Percentiles rank a stretch among this genome's conserved stretches.
Conservation (phyloP, 176 grass and related monocot genomes). For the Eragrostis curvula region DNA sequence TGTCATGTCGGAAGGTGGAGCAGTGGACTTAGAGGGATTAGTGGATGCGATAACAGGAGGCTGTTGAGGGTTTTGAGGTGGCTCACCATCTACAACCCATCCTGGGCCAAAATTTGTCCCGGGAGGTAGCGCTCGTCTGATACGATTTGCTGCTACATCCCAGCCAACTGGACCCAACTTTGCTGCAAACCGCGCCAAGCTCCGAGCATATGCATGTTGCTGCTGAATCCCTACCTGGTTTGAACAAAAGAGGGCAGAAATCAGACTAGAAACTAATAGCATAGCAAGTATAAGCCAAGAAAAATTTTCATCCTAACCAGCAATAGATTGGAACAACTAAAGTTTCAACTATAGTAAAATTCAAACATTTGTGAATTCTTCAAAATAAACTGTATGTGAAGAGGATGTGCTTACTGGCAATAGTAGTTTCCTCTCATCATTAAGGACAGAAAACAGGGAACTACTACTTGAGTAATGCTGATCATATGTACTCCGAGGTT, state of each 20-base stretch:
- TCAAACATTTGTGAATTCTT: conserved; percentile 32
- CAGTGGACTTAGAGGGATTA: conserved; percentile 39
- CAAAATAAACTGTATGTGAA: not conserved
- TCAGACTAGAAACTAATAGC: conserved; percentile 19
- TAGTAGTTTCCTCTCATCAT: conserved; percentile 63
- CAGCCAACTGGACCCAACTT: conserved; percentile 61
- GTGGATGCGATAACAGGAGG: not conserved
- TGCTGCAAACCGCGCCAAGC: conserved; percentile 63
- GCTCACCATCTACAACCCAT: conserved; percentile 69
- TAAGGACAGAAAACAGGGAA: conserved; percentile 52
- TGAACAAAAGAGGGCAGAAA: not conserved
- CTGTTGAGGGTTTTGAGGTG: conserved; percentile 49
- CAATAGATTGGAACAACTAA: conserved; percentile 16
- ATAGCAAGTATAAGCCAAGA: not conserved
- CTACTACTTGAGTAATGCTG: conserved; percentile 40
- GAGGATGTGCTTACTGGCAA: conserved; percentile 61
- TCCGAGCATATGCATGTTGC: conserved; percentile 66
- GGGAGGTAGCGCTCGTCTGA: conserved; percentile 52
- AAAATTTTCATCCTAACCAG: not conserved
- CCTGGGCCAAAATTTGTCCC: conserved; percentile 71
- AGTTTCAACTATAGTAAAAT: conserved; percentile 29
- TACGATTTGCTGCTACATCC: conserved; percentile 63
- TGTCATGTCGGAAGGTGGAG: conserved; percentile 19
- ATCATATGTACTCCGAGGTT: conserved; percentile 57
- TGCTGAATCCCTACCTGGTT: conserved; percentile 69